Base-by-base conservation (phyloP, 768 basidiomycete genomes). In the Lactarius sanguifluus region DNA sequence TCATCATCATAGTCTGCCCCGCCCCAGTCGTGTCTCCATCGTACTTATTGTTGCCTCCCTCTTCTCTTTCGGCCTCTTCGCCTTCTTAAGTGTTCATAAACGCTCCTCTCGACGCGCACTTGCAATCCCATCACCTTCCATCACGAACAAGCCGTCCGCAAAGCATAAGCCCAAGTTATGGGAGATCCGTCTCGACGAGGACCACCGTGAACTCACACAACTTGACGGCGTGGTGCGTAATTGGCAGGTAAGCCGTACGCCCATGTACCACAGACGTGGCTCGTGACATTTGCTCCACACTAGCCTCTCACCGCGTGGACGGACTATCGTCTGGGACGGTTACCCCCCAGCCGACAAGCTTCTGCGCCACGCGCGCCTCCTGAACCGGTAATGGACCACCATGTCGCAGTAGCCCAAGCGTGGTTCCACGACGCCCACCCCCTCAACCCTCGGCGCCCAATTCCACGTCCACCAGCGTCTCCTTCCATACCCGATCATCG, bases 301-400 rank as follows among this genome's bases (percentile, higher is more conserved):
- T 45, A 70, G 70, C 70, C 70, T 10, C 7, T 70, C 3, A 20
- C 64, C 6, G 70, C 64, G 20, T 70, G 70, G 70, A n/a, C 23
- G 13, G 30, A 70, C 58, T 13, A 50, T 55, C 2, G 7, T 3
- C 40, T 25, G 13, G 10, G 23, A 30, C 8, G 34, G 55, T 12
- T 18, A 6, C 25, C 32, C 2, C 28, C 20, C 52, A 38, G 15
- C n/a, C 52, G 12, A 25, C 38, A 55, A 23, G 34, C 41, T 34
- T 38, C 45, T 2, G n/a, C 30, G 3, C 41, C 25, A 13, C 36
- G 23, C 38, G 50, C 50, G 13, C 50, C 6, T 6, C 28, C 62
- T 15, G 41, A 52, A 10, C 18, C 38, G 3, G 25, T 18, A 38
- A 25, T 41, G 16, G 43, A 59, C 15, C 59, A 60, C 10, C 45